Evolutionary conservation across 106 monocot species (phyloP), one percentile per base, ranked within the genome.

Genomic region (Hemerocallis citrina): DNA sequence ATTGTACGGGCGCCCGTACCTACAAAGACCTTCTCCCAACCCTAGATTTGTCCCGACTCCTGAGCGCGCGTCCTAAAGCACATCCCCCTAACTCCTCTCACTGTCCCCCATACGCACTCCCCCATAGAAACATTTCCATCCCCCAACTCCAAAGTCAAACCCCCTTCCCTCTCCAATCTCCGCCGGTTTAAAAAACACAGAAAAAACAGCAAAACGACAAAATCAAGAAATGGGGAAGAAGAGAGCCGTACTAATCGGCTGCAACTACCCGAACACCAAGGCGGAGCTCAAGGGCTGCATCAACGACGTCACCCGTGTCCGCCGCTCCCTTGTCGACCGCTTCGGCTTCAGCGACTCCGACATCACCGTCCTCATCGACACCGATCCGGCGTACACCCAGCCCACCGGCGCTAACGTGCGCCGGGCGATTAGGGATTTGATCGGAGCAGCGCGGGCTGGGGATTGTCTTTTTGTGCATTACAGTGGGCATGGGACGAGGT

Each of bases 371-470:
- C 80, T 95, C 50, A 79, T 86, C 73, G 94, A 95, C 71, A 86
- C 89, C 55, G 89, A 89, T 45, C 24, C 27, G 2, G 57, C 74
- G 28, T 75, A 52, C 50, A 5, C 54, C 35, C 83, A 76, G 61
- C 94, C 94, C 51, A 89, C 85, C 17, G 94, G 94, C 10, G 83
- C 73, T 59, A 95, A 95, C 75, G 83, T 95, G 61, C 85, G 89
- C 59, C 64, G 76, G 7, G 89, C 89, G 50, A 71, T 95, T 65
- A 13, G 41, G 33, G 17, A 63, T 13, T 74, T 89, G 62, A 59
- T 89, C 50, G 46, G 52, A 50, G 71, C 75, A 15, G 85, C 86
- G 12, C n/a, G 64, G 36, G 68, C 80, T 20, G 89, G 86, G 24
- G 94, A 95, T 51, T 64, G 22, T 63, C 81, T 95, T 23, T 89